These are phyloP conservation scores for Fomitopsis pulvina DNA, from an alignment of 768 basidiomycete genomes.

Conservation along the genomic window DNA sequence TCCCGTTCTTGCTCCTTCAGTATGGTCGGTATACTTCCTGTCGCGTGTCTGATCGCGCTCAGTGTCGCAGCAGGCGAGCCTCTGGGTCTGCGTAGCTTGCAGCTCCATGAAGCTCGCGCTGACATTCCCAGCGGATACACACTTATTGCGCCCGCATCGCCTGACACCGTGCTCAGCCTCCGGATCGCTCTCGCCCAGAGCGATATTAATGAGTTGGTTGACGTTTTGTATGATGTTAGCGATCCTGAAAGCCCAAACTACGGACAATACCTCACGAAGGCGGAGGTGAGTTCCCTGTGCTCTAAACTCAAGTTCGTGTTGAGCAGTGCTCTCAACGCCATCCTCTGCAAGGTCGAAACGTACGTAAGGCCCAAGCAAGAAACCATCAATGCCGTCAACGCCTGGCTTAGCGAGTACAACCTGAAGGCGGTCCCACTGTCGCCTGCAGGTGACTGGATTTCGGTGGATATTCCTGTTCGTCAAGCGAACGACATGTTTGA, in stretches of 20 bases:
- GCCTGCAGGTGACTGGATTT: slow-evolving; percentile 29
- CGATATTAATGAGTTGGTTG: slow-evolving; percentile 29
- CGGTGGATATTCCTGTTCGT: slow-evolving; percentile 22
- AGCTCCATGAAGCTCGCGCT: slow-evolving; percentile 25
- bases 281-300: slow-evolving; percentile 25
- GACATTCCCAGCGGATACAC: slow-evolving; percentile 24
- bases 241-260: slow-evolving; percentile 29
- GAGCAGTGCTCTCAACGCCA: background rate
- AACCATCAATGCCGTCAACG: slow-evolving; percentile 19
- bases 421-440: slow-evolving; percentile 17
- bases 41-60: too few species aligned
- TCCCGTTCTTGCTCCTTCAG: too few species aligned
- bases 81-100: slow-evolving; percentile 11
- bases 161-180: slow-evolving; percentile 27
- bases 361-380: slow-evolving; percentile 20
- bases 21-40: too few species aligned
- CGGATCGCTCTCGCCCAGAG: slow-evolving; percentile 31
- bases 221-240: slow-evolving; percentile 30
- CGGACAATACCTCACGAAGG: slow-evolving; percentile 31
- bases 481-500: slow-evolving; percentile 27
- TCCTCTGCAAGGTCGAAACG: slow-evolving; percentile 16
- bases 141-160: slow-evolving; percentile 22
- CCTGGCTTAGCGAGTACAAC: slow-evolving; percentile 22
- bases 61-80: too few species aligned
- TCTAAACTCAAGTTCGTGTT: background rate